Conservation (phyloP, 371 early-diverging fungal genomes). For the Fennellomyces sp. region DNA sequence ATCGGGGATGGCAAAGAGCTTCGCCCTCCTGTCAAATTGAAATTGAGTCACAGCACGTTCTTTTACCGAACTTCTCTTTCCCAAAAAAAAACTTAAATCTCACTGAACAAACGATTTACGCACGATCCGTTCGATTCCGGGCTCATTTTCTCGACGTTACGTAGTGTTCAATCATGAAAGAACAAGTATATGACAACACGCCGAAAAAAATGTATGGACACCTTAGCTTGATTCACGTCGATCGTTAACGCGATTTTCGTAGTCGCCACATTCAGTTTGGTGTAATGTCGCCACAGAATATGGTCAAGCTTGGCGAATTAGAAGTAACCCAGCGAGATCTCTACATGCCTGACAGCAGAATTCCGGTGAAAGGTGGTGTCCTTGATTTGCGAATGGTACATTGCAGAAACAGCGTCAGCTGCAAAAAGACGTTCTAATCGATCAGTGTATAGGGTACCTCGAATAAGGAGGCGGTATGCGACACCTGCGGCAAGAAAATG, state of each 20-base stretch:
- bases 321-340: conserved; percentile 93
- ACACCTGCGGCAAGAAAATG: conserved; percentile 91
- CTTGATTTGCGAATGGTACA: conserved; percentile 88
- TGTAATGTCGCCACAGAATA: conserved; percentile 84
- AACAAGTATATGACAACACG: conserved; percentile 76
- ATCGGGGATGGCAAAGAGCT: too few relatives aligned
- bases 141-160: background rate
- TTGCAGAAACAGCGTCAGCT: conserved; percentile 1
- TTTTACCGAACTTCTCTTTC: too few relatives aligned
- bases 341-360: conserved; percentile 80
- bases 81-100: too few relatives aligned
- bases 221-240: background rate
- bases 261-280: conserved; percentile 92
- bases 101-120: too few relatives aligned
- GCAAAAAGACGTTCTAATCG: background rate
- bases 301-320: conserved; percentile 84
- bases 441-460: conserved; percentile 74
- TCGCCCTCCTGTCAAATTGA: too few relatives aligned
- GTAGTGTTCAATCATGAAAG: conserved; percentile 61
- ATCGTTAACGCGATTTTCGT: conserved; percentile 6
- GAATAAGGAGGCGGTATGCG: conserved; percentile 85
- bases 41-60: too few relatives aligned
- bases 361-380: conserved; percentile 86
- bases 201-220: conserved; percentile 79
- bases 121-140: conserved; percentile 1